Evolutionary conservation across 2,329 filamentous ascomycete species (phyloP), one percentile per base, ranked within the genome.

Genomic region (Aspergillus novoparasiticus): DNA sequence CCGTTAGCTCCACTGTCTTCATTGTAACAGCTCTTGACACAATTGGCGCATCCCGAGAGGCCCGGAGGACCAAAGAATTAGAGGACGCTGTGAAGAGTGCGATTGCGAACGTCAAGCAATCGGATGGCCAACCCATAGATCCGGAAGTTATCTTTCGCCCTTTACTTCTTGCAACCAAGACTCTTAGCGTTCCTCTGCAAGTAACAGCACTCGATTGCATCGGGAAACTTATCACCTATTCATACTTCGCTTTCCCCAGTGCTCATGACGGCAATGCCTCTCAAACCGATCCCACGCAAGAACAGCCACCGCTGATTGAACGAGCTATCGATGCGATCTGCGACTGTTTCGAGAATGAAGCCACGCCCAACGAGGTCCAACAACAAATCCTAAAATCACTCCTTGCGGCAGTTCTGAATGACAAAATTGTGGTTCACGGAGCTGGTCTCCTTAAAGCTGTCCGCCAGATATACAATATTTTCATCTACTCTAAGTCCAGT

Each of bases 271-370:
- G 34, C 53, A 65, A 61, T 45, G 53, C 46, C 26, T 62, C 75
- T 39, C 72, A 71, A 41, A 66, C 66, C 23, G 70, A 74, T n/a
- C 39, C 70, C 46, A 63, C 63, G 14, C 64, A 72, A 48, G 74
- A 75, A 61, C 82, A 83, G 46, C 84, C 90, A 4, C 94, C 94
- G 19, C 84, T 99, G 69, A 99, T 99, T 75, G 96, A 99, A 80
- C 88, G 94, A 68, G 95, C 96, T 63, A 99, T 99, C 73, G 96
- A 99, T 80, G 97, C 95, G 41, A 99, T 99, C 83, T 99, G 95
- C 84, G 94, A 98, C 76, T 99, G 95, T 78, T 99, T 99, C 76
- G 94, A 98, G 76, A 94, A 95, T 75, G 95, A 99, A 81, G 92
- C 92, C 1, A 99, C 96, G 0, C 89, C 93, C 4, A 86, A 90